Conservation (phyloP, 2,329 filamentous ascomycete species). For the Alternaria brassicae region DNA sequence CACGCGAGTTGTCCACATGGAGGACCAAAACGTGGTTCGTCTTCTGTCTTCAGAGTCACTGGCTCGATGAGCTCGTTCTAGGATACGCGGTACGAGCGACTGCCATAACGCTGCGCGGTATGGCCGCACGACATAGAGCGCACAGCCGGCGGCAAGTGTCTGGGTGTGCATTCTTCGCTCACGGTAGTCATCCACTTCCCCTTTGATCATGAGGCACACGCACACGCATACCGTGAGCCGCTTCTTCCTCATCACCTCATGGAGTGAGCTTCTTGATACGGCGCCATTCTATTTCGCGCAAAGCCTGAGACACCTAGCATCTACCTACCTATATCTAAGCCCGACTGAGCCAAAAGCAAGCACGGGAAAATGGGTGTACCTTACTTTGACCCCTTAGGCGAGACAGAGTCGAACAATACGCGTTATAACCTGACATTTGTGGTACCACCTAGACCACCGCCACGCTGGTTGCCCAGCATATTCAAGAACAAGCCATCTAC, state of each 20-base stretch:
- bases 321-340: background rate
- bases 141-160: no score
- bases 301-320: background rate
- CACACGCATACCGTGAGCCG: background rate
- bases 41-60: no score
- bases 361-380: background rate
- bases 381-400: constrained; percentile 31
- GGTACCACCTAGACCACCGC: constrained; percentile 27
- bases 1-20: no score
- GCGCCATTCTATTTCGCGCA: background rate
- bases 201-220: background rate
- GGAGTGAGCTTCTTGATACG: background rate
- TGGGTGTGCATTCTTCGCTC: no score
- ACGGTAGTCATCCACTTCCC: no score
- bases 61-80: no score
- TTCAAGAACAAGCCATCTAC: constrained; percentile 20
- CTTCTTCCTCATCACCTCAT: no score
- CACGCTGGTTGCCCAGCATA: constrained; percentile 25
- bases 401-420: constrained; percentile 26
- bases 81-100: no score
- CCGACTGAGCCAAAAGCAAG: background rate
- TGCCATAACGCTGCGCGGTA: no score
- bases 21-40: no score
- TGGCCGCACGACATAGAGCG: no score
- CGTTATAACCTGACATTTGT: constrained; percentile 32